Evolutionary conservation across 140 eudicot species (phyloP).

Genomic region (Senecio squalidus): DNA sequence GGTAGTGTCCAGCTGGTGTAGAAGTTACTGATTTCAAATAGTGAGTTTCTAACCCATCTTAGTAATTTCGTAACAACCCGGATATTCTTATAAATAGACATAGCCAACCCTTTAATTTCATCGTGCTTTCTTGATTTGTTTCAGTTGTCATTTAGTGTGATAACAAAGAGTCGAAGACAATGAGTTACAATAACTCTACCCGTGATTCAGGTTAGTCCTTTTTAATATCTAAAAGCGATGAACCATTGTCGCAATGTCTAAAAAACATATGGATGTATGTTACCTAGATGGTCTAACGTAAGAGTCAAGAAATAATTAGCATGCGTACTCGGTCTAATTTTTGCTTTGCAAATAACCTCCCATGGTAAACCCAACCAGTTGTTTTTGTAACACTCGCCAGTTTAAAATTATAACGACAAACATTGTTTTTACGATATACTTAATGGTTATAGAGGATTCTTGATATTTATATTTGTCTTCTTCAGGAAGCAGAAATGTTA

Average conservation of each 20-base stretch:
- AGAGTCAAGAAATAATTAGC: neutral
- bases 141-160: neutral
- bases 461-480: neutral
- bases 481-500: slow-evolving; percentile 51
- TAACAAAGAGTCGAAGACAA: slow-evolving; percentile 14
- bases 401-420: no score
- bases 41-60: slow-evolving; percentile 17
- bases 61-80: neutral
- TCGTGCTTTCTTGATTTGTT: slow-evolving; percentile 18
- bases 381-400: no score
- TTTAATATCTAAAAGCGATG: neutral
- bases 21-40: slow-evolving; percentile 3
- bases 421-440: no score
- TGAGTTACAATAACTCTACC: slow-evolving; percentile 31
- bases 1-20: slow-evolving; percentile 28
- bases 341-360: no score
- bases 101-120: slow-evolving; percentile 13
- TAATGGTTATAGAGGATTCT: neutral
- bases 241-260: neutral
- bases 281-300: neutral
- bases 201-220: slow-evolving; percentile 38
- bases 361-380: no score
- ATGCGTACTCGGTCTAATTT: no score
- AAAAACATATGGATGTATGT: neutral
- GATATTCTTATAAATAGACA: slow-evolving; percentile 39